These are phyloP conservation scores for Leishmania amazonensis DNA, from an alignment of 208 protist species.

Conservation along the genomic window DNA sequence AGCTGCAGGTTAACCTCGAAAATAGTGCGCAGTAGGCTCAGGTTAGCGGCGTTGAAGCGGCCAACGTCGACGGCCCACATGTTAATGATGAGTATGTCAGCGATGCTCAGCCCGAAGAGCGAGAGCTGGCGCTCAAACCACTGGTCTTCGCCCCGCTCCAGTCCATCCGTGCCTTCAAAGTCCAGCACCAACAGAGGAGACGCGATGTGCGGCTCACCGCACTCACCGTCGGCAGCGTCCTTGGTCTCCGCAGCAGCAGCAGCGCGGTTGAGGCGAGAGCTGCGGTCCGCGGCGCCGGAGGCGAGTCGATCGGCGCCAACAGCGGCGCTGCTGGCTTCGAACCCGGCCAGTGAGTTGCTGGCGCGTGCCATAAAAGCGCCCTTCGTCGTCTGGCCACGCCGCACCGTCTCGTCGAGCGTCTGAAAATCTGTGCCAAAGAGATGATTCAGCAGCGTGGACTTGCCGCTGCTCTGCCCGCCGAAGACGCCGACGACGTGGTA, in stretches of 20 bases:
- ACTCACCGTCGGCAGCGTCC: neutral
- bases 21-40: constrained; percentile 94
- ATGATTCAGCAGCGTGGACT: constrained; percentile 97
- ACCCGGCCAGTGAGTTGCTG: constrained; percentile 27
- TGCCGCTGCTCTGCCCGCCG: constrained; percentile 96
- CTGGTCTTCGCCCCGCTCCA: constrained; percentile 96
- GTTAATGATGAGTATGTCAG: constrained; percentile 97
- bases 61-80: constrained; percentile 98
- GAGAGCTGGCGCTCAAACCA: constrained; percentile 97
- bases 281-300: constrained; percentile 6
- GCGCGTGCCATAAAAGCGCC: constrained; percentile 88
- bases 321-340: constrained; percentile 12
- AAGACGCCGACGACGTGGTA: constrained; percentile 95
- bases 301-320: neutral
- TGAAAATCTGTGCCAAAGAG: constrained; percentile 96
- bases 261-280: constrained; percentile 18
- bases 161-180: constrained; percentile 97
- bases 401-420: constrained; percentile 89
- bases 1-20: constrained; percentile 97
- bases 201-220: neutral
- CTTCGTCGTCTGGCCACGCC: constrained; percentile 95
- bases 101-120: constrained; percentile 96
- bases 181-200: constrained; percentile 94
- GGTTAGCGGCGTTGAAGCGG: constrained; percentile 95
- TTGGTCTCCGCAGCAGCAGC: constrained; percentile 17